Percentiles rank a stretch among this genome's conserved stretches.
These are phyloP conservation scores for Penicillium concentricum DNA, from an alignment of 2,329 filamentous ascomycete genomes.

Conservation along the genomic window DNA sequence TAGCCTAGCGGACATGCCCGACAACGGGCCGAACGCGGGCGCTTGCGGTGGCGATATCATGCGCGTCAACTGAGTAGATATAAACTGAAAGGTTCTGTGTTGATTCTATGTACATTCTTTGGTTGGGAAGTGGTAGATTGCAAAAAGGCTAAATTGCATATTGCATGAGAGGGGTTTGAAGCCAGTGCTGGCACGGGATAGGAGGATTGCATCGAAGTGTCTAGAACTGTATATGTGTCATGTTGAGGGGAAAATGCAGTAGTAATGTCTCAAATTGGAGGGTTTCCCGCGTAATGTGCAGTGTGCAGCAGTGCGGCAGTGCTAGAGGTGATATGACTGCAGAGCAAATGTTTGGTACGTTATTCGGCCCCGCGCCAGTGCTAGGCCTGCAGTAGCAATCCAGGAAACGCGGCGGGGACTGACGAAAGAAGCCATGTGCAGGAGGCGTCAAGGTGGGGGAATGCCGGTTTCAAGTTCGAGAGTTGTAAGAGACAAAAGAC, in stretches of 20 bases:
- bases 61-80: conserved; percentile 6
- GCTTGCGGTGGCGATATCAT: conserved; percentile 16
- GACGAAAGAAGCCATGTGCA: conserved; percentile 13
- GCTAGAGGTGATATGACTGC: conserved; percentile 13
- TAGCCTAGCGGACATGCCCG: conserved; percentile 28
- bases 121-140: neutral
- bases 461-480: conserved; percentile 3
- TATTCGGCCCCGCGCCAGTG: neutral
- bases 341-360: neutral
- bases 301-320: neutral
- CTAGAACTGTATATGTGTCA: conserved; percentile 5
- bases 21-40: conserved; percentile 29
- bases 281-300: conserved; percentile 5
- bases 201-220: conserved; percentile 1
- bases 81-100: neutral
- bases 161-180: neutral
- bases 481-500: conserved; percentile 4
- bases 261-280: neutral
- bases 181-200: neutral
- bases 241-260: conserved; percentile 3
- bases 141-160: conserved; percentile 2
- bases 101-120: neutral
- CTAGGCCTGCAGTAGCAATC: conserved; percentile 2
- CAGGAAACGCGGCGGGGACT: conserved; percentile 2
- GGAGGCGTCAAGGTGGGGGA: conserved; percentile 9